Evolutionary conservation across 305 asterid genomes (phyloP).

Genomic region (Caryopteris hybrid): DNA sequence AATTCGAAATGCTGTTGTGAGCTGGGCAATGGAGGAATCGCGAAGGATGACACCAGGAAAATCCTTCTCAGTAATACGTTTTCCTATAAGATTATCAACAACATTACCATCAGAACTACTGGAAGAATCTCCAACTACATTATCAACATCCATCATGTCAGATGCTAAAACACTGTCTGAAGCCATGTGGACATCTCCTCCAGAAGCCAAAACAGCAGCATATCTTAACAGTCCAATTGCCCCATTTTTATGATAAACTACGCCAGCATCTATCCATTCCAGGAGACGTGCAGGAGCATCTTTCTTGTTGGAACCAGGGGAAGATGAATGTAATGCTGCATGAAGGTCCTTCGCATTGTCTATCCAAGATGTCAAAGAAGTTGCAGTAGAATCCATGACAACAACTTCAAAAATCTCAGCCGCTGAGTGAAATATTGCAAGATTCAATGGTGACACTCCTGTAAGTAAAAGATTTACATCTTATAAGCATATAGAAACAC

Average conservation of each 20-base stretch:
- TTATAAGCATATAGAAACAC: conserved; percentile 16
- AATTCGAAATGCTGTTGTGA: conserved; percentile 88
- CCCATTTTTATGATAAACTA: conserved; percentile 91
- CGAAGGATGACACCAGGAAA: conserved; percentile 87
- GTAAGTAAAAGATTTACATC: conserved; percentile 19
- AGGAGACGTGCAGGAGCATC: conserved; percentile 94
- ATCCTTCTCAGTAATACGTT: conserved; percentile 89
- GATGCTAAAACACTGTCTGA: conserved; percentile 84
- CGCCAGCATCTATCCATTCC: conserved; percentile 98
- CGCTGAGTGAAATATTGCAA: conserved; percentile 80
- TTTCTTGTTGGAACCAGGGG: conserved; percentile 64
- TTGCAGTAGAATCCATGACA: conserved; percentile 81
- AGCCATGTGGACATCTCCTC: conserved; percentile 93
- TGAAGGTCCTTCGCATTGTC: conserved; percentile 83
- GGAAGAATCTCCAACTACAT: conserved; percentile 83
- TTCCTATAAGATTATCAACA: conserved; percentile 82
- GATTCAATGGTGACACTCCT: conserved; percentile 75
- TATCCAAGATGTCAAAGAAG: conserved; percentile 88
- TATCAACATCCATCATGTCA: conserved; percentile 91
- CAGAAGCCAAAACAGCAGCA: conserved; percentile 66
- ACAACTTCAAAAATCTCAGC: conserved; percentile 88
- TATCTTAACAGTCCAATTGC: conserved; percentile 32
- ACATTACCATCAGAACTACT: conserved; percentile 70
- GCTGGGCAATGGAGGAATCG: conserved; percentile 84
- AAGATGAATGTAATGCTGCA: conserved; percentile 67